Evolutionary conservation across 2,329 filamentous ascomycete species (phyloP).

Genomic region (Leptographium wingfieldii): DNA sequence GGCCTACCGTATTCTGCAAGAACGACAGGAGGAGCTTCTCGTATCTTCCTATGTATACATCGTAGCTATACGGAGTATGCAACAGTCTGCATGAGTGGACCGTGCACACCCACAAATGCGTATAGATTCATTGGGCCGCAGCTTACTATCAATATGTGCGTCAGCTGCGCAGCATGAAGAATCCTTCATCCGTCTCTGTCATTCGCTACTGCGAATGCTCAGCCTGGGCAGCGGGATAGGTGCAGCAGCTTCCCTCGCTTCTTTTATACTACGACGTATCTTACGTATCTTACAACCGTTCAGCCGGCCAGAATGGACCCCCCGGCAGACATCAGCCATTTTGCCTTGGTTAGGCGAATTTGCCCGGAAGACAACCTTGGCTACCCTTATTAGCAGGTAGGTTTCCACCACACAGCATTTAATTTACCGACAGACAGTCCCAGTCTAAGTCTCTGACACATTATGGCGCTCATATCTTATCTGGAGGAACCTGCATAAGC

Average conservation of each 20-base stretch:
- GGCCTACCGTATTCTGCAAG: no score
- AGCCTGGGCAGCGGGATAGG: not conserved
- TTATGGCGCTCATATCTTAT: not conserved
- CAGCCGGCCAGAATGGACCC: not conserved
- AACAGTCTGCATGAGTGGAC: not conserved
- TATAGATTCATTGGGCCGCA: not conserved
- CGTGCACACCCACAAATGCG: not conserved
- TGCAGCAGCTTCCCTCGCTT: not conserved
- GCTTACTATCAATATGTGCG: not conserved
- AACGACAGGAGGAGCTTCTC: not conserved
- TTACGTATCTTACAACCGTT: no score
- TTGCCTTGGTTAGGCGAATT: not conserved
- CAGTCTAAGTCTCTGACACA: not conserved
- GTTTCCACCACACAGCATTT: not conserved
- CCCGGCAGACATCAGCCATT: not conserved
- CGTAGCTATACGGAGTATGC: no score
- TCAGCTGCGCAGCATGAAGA: not conserved
- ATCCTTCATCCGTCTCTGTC: not conserved
- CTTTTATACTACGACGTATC: not conserved
- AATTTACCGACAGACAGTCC: not conserved
- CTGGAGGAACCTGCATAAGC: not conserved
- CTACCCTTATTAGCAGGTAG: no score
- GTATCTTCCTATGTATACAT: no score
- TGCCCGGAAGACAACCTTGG: no score
- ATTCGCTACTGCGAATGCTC: not conserved